Evolutionary conservation across 2,329 filamentous ascomycete genomes (phyloP).

Genomic region (Beauveria asiatica): DNA sequence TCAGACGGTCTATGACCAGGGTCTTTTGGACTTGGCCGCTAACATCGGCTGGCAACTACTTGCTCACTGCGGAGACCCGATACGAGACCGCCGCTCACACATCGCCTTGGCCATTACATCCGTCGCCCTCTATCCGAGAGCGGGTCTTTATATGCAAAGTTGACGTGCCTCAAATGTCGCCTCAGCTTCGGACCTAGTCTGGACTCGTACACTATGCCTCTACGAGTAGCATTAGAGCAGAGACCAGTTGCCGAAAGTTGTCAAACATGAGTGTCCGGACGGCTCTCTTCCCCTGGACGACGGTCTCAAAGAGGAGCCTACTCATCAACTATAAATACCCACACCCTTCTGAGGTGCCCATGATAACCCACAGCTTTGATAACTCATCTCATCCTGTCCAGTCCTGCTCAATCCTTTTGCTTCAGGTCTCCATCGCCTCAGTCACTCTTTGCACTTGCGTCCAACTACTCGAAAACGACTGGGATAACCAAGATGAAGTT

Average conservation of each 20-base stretch:
- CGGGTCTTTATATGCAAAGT: conserved; percentile 7
- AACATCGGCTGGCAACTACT: neutral
- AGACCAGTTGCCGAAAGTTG: neutral
- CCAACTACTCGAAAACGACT: neutral
- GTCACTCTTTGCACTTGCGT: neutral
- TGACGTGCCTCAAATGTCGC: neutral
- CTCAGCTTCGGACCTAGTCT: neutral
- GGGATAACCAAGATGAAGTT: conserved; percentile 15
- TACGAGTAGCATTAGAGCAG: neutral
- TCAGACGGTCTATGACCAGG: neutral
- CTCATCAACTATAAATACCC: conserved; percentile 7
- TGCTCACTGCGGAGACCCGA: neutral
- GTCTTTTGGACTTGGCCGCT: neutral
- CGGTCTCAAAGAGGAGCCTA: neutral
- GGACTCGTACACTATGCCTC: neutral
- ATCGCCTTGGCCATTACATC: neutral
- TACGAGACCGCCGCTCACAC: neutral
- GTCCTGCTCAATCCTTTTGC: neutral
- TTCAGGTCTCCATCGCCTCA: neutral
- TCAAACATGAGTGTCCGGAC: neutral
- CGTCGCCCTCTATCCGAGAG: neutral
- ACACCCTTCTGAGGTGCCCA: neutral
- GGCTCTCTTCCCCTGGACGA: neutral
- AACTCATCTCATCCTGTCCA: conserved; percentile 2
- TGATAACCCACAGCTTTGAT: neutral